A percentile compares a stretch with the other conserved stretches of the same genome.
These are phyloP conservation scores for Penicillium sp. DNA, from an alignment of 2,329 filamentous ascomycete species.

Conservation along the genomic window DNA sequence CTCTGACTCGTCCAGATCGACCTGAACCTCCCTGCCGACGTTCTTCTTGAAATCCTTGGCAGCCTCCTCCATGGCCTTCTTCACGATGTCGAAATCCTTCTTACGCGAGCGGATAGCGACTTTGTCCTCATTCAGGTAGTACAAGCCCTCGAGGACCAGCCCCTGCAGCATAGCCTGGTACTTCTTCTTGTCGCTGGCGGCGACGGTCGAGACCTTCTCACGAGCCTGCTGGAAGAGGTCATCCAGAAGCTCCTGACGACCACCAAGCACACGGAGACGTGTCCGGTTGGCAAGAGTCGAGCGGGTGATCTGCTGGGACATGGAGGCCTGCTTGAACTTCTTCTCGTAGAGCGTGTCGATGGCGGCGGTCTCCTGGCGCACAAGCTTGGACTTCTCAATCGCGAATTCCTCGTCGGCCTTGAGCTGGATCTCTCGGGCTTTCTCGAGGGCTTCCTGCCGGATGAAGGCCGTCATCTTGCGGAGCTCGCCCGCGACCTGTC, in stretches of 20 bases:
- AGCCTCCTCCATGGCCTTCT: conserved; percentile 75
- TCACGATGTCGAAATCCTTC: conserved; percentile 71
- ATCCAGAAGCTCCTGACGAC: conserved; percentile 88
- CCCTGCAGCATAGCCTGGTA: conserved; percentile 76
- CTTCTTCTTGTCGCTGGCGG: conserved; percentile 55
- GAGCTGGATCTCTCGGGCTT: conserved; percentile 94
- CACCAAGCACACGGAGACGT: conserved; percentile 79
- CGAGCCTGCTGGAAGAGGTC: conserved; percentile 79
- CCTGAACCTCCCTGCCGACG: conserved; percentile 65
- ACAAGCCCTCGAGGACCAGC: conserved; percentile 84
- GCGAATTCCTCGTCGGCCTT: conserved; percentile 99
- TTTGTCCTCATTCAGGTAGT: conserved; percentile 79
- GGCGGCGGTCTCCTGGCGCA: conserved; percentile 87
- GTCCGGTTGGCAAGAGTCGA: conserved; percentile 97
- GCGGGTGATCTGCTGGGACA: conserved; percentile 98
- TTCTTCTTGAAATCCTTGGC: conserved; percentile 80
- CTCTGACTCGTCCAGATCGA: conserved; percentile 74
- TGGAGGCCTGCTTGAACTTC: conserved; percentile 98
- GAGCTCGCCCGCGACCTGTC: conserved; percentile 91
- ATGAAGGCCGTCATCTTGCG: conserved; percentile 99
- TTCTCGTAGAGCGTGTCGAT: conserved; percentile 95
- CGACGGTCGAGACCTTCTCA: conserved; percentile 65
- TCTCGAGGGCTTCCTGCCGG: conserved; percentile 95
- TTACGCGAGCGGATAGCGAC: conserved; percentile 73
- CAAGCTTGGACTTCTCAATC: conserved; percentile 98